A percentile compares a stretch with the other conserved stretches of the same genome.
Evolutionary conservation across 208 protist species (phyloP).

Genomic region (Herpetomonas tarakana): DNA sequence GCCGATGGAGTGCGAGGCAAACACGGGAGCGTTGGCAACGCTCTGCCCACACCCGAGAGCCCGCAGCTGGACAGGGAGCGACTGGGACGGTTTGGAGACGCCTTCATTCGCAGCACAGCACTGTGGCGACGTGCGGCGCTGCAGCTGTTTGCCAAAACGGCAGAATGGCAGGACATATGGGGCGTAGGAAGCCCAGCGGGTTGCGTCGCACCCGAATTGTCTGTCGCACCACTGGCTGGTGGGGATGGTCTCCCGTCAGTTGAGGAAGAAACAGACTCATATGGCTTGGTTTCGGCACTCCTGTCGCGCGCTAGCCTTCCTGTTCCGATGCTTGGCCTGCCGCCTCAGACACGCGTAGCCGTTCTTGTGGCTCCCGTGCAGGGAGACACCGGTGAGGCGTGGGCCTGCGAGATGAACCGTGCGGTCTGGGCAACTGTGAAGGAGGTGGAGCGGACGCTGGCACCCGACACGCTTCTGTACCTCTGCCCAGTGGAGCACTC

Average conservation of each 20-base stretch:
- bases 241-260: too few species aligned
- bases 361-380: not conserved
- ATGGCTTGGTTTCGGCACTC: too few species aligned
- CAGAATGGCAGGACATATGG: not conserved
- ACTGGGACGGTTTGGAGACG: not conserved
- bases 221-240: too few species aligned
- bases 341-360: slow-evolving; percentile 11
- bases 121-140: not conserved
- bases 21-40: not conserved
- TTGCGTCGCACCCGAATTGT: too few species aligned
- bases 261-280: too few species aligned
- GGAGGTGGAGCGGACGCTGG: not conserved
- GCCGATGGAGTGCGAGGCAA: not conserved
- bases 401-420: not conserved
- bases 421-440: not conserved
- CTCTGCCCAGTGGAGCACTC: slow-evolving; percentile 59
- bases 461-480: slow-evolving; percentile 11
- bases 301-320: too few species aligned
- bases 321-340: slow-evolving; percentile 6
- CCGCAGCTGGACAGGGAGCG: too few species aligned
- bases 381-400: not conserved
- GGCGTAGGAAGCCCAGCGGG: too few species aligned
- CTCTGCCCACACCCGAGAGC: not conserved
- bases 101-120: not conserved
- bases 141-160: not conserved